Evolutionary conservation across 805 yeast genomes (phyloP).

Genomic region (Sugiyamaella boreocaroliniensis): DNA sequence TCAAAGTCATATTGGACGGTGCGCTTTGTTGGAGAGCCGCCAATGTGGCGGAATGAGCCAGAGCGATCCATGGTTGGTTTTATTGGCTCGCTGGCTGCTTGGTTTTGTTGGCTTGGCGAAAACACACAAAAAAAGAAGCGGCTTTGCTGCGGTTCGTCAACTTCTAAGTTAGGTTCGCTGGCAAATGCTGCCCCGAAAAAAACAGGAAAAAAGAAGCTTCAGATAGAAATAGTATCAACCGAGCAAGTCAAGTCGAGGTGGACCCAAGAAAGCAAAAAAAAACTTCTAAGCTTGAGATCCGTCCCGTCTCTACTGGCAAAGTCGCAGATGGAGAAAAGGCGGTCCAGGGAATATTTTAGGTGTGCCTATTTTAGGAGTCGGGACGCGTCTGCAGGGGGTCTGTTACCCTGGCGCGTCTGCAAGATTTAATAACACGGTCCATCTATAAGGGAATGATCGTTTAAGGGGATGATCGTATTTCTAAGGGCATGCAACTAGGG

Average conservation of each 20-base stretch:
- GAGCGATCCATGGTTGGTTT: conserved; percentile 7
- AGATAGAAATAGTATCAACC: too few species aligned
- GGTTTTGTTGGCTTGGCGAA: neutral
- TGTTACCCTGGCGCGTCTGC: neutral
- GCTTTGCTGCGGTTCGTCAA: neutral
- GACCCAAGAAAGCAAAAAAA: neutral
- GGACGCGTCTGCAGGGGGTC: neutral
- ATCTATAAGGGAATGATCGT: too few species aligned
- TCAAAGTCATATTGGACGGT: neutral
- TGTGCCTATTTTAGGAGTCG: neutral
- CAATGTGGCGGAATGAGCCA: conserved; percentile 8
- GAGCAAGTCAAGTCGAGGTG: too few species aligned
- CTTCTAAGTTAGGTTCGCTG: too few species aligned
- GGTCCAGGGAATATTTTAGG: neutral
- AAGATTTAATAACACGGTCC: neutral
- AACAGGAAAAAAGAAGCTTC: too few species aligned
- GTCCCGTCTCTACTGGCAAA: neutral
- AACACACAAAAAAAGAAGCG: neutral
- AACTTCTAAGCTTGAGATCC: neutral
- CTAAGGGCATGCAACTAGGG: too few species aligned
- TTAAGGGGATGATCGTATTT: too few species aligned
- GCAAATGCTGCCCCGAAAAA: too few species aligned
- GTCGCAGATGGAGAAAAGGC: neutral
- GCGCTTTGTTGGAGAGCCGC: neutral
- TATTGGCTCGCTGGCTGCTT: neutral